These are phyloP conservation scores for Pachysolen tannophilus DNA, from an alignment of 805 yeast species.

Conservation along the genomic window DNA sequence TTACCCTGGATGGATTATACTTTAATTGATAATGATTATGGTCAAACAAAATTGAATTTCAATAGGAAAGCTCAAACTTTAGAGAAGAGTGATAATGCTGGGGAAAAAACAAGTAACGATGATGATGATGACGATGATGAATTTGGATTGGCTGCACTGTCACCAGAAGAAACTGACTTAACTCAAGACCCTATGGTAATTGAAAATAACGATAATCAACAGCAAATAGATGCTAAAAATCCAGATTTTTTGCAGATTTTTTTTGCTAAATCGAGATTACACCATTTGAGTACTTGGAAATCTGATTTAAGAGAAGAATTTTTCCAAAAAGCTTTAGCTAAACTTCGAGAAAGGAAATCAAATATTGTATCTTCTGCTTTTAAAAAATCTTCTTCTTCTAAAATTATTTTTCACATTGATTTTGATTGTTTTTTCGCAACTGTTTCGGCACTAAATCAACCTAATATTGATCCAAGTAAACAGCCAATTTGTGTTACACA, in stretches of 20 bases:
- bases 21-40: slow-evolving; percentile 43
- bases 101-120: slow-evolving; percentile 1
- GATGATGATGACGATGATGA: slow-evolving; percentile 8
- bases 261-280: slow-evolving; percentile 77
- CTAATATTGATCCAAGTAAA: slow-evolving; percentile 40
- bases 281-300: slow-evolving; percentile 85
- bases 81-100: slow-evolving; percentile 8
- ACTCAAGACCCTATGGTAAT: neutral
- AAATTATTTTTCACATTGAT: slow-evolving; percentile 68
- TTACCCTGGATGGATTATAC: slow-evolving; percentile 69
- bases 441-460: slow-evolving; percentile 54
- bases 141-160: slow-evolving; percentile 10
- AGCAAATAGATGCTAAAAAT: slow-evolving; percentile 52
- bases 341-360: no score
- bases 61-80: slow-evolving; percentile 2
- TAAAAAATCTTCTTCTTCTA: slow-evolving; percentile 5
- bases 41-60: slow-evolving; percentile 37
- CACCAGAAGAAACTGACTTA: slow-evolving; percentile 5
- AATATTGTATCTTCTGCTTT: slow-evolving; percentile 6
- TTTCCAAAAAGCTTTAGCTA: slow-evolving; percentile 35
- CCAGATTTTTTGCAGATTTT: slow-evolving; percentile 68
- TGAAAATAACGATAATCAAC: slow-evolving; percentile 1
- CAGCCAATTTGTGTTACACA: slow-evolving; percentile 58
- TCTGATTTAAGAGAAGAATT: slow-evolving; percentile 60
- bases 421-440: slow-evolving; percentile 93